Percentiles rank a stretch among this genome's conserved stretches.
Conservation (phyloP, 371 early-diverging fungal genomes). For the Lichtheimia ornata region DNA sequence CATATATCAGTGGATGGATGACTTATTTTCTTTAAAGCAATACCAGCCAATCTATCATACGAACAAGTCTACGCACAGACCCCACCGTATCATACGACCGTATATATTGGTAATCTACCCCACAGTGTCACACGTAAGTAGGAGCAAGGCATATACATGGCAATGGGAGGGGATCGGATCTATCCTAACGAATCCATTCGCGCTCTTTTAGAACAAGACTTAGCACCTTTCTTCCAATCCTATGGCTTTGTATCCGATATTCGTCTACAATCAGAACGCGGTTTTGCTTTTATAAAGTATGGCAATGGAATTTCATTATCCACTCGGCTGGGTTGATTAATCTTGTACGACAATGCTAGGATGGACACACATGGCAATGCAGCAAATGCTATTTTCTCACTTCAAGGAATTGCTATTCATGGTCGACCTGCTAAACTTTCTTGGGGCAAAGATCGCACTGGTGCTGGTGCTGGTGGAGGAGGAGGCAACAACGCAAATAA, state of each 20-base stretch:
- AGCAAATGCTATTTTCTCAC: slow-evolving; percentile 77
- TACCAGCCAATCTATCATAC: slow-evolving; percentile 44
- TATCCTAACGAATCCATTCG: background rate
- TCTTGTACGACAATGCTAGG: slow-evolving; percentile 27
- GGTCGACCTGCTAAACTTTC: slow-evolving; percentile 78
- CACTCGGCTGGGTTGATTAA: no score
- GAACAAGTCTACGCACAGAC: slow-evolving; percentile 74
- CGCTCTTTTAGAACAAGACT: slow-evolving; percentile 20
- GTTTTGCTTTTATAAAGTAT: slow-evolving; percentile 83
- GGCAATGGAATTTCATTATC: background rate
- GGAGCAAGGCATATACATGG: background rate
- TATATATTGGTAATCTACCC: slow-evolving; percentile 84
- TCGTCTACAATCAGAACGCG: slow-evolving; percentile 80
- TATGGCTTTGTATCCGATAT: slow-evolving; percentile 80
- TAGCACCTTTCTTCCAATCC: slow-evolving; percentile 73
- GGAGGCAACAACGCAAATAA: background rate
- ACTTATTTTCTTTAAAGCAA: slow-evolving; percentile 6
- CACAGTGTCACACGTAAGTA: slow-evolving; percentile 67
- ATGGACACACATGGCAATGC: slow-evolving; percentile 91
- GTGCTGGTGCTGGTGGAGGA: slow-evolving; percentile 21
- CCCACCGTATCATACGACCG: slow-evolving; percentile 79
- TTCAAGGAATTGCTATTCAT: slow-evolving; percentile 72
- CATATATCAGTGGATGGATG: no score
- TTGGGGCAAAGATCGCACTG: slow-evolving; percentile 85
- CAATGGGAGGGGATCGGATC: background rate